These are phyloP conservation scores for Pinus albicaulis DNA, from an alignment of 75 land plant genomes.

Conservation along the genomic window DNA sequence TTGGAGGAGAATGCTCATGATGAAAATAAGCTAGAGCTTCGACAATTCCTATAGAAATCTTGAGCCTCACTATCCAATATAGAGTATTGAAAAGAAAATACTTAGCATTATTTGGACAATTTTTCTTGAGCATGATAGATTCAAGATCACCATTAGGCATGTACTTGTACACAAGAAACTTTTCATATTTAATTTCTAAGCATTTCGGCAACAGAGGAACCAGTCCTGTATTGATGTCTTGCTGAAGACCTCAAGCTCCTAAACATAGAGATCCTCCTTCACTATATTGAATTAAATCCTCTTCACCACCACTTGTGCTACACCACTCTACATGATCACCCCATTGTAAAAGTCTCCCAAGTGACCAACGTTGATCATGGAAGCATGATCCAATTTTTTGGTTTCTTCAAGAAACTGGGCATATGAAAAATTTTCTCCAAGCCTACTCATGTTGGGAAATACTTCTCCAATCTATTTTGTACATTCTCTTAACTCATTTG, in stretches of 20 bases:
- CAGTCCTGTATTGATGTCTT: slow-evolving; percentile 22
- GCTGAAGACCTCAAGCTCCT: slow-evolving; percentile 22
- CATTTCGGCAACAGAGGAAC: slow-evolving; percentile 29
- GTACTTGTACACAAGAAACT: slow-evolving; percentile 26
- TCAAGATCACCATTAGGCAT: slow-evolving; percentile 32
- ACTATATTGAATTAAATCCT: slow-evolving; percentile 9
- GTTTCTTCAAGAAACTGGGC: slow-evolving; percentile 15
- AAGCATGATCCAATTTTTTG: slow-evolving; percentile 2
- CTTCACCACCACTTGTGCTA: slow-evolving; percentile 19
- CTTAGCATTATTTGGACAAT: background rate
- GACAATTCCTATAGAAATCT: slow-evolving; percentile 29
- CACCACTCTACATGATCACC: slow-evolving; percentile 5
- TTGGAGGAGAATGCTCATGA: slow-evolving; percentile 25
- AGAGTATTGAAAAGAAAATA: slow-evolving; percentile 5
- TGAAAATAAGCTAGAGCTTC: slow-evolving; percentile 27
- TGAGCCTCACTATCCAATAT: slow-evolving; percentile 32
- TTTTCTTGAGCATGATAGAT: slow-evolving; percentile 6
- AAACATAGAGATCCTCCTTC: slow-evolving; percentile 9
- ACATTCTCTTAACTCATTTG: background rate
- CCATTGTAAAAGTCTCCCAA: slow-evolving; percentile 31
- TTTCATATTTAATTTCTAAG: slow-evolving; percentile 14
- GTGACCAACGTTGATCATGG: slow-evolving; percentile 18
- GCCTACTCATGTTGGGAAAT: background rate
- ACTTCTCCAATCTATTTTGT: background rate
- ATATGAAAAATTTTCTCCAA: slow-evolving; percentile 23